These are phyloP conservation scores for Clavispora asparagi DNA, from an alignment of 805 yeast genomes.

Conservation along the genomic window DNA sequence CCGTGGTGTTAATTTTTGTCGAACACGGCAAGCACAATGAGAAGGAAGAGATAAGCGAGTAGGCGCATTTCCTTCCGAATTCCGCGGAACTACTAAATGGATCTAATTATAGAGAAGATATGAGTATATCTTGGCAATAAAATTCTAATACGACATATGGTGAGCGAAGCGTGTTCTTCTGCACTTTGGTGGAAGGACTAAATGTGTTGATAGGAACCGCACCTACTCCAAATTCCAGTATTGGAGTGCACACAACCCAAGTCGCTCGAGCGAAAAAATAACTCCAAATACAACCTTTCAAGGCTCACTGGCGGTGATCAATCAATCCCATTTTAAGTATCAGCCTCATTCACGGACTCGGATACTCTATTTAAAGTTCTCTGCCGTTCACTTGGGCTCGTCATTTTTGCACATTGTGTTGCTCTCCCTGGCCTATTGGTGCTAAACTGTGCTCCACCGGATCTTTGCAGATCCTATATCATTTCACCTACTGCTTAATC, in stretches of 20 bases:
- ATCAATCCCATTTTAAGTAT: neutral
- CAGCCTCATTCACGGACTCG: neutral
- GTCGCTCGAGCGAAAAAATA: neutral
- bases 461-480: neutral
- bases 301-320: neutral
- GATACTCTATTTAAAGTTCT: neutral
- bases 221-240: neutral
- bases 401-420: neutral
- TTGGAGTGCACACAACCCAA: neutral
- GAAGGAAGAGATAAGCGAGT: neutral
- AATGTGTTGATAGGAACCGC: neutral
- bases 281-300: neutral
- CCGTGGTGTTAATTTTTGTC: constrained; percentile 18
- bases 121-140: neutral
- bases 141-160: too few species aligned
- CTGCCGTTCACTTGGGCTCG: neutral
- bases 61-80: neutral
- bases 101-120: neutral
- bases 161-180: neutral
- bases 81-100: neutral
- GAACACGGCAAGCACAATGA: constrained; percentile 3
- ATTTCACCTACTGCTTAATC: neutral
- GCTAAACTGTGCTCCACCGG: neutral
- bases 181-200: neutral
- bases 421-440: neutral